phyloP scores from a whole-genome alignment of 257 asterid genomes.

The Przewalskia tangutica region DNA sequence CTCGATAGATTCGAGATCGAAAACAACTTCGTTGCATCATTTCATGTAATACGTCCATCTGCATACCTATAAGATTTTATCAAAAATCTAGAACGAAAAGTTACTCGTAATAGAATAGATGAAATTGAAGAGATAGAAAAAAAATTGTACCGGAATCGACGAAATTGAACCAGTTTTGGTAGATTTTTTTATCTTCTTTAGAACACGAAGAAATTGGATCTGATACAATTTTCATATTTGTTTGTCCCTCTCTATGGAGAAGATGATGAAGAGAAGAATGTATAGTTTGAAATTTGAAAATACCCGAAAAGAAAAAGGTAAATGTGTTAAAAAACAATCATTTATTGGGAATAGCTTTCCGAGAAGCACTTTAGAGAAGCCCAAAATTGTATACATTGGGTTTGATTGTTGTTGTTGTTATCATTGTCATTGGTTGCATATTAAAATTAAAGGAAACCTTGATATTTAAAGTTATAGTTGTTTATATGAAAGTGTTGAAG shows the following conservation, averaged over 20 bases:
- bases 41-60: slow-evolving; percentile 80
- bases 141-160: slow-evolving; percentile 74
- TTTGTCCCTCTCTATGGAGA: too few relatives aligned
- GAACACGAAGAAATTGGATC: slow-evolving; percentile 26
- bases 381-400: too few relatives aligned
- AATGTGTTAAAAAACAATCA: too few relatives aligned
- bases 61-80: background rate
- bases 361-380: too few relatives aligned
- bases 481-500: too few relatives aligned
- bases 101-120: background rate
- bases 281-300: slow-evolving; percentile 29
- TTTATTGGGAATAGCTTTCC: too few relatives aligned
- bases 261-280: too few relatives aligned
- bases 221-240: slow-evolving; percentile 38
- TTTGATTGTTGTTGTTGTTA: too few relatives aligned
- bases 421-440: too few relatives aligned
- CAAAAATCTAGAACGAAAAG: background rate
- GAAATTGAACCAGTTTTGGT: slow-evolving; percentile 60
- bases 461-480: too few relatives aligned
- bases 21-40: slow-evolving; percentile 56
- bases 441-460: too few relatives aligned
- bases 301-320: slow-evolving; percentile 19
- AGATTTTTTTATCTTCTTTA: slow-evolving; percentile 50
- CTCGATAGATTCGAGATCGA: slow-evolving; percentile 54
- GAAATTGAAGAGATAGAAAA: background rate